Evolutionary conservation across 164 flowering plant genomes (phyloP).

Genomic region (Pachysandra terminalis): DNA sequence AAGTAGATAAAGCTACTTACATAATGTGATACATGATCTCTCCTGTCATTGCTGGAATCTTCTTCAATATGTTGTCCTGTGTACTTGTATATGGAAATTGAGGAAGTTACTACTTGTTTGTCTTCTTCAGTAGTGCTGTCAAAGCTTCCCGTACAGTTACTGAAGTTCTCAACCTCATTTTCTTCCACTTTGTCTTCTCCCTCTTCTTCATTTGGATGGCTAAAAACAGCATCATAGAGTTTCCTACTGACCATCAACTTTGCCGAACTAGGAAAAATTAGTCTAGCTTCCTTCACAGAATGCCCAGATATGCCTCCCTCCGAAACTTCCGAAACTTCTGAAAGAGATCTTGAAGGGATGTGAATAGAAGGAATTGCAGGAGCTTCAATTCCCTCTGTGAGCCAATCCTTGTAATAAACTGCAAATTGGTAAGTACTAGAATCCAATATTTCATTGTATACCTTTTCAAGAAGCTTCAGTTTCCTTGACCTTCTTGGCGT

Average conservation of each 20-base stretch:
- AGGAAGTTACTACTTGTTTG: conserved; percentile 18
- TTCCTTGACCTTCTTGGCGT: conserved; percentile 37
- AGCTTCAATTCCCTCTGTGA: conserved; percentile 57
- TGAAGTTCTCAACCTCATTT: conserved; percentile 25
- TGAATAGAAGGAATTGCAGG: conserved; percentile 53
- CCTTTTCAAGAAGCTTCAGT: conserved; percentile 51
- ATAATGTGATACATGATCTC: conserved; percentile 15
- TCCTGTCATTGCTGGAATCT: conserved; percentile 5
- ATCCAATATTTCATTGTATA: conserved; percentile 57
- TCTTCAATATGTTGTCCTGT: conserved; percentile 21
- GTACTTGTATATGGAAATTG: conserved; percentile 18
- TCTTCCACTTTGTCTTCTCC: conserved; percentile 26
- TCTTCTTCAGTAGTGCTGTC: conserved; percentile 34
- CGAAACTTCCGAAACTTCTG: conserved; percentile 12
- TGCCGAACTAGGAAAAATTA: conserved; percentile 32
- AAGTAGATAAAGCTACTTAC: conserved; percentile 31
- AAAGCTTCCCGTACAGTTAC: conserved; percentile 25
- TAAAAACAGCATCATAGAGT: conserved; percentile 54
- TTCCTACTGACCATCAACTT: conserved; percentile 58
- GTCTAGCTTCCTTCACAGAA: conserved; percentile 32
- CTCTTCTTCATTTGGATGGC: conserved; percentile 15
- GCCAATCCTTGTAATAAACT: conserved; percentile 78
- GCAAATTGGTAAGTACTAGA: conserved; percentile 65
- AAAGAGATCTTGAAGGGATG: conserved; percentile 40
- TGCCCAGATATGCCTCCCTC: conserved; percentile 23